A percentile compares a stretch with the other conserved stretches of the same genome.
phyloP scores from a whole-genome alignment of 2,329 filamentous ascomycete species.

The Onygenales sp. region DNA sequence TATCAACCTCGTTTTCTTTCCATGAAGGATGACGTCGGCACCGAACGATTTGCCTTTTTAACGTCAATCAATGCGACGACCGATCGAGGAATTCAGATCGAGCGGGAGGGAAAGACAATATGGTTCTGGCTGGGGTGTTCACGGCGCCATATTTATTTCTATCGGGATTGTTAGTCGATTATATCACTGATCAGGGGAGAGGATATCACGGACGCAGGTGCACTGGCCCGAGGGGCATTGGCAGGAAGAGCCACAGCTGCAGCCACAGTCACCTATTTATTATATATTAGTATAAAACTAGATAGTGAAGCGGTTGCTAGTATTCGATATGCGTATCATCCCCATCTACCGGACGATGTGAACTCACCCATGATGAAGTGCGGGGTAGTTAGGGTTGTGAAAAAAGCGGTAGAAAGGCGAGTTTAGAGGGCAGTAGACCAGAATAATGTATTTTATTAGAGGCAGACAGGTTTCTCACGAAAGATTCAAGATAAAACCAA shows the following conservation, averaged over 20 bases:
- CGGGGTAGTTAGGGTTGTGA: neutral
- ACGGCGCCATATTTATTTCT: neutral
- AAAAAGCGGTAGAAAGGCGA: neutral
- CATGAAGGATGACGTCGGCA: too few relatives aligned
- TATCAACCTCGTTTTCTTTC: too few relatives aligned
- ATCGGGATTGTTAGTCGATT: neutral
- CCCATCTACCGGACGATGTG: neutral
- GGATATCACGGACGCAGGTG: neutral
- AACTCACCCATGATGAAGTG: constrained; percentile 2
- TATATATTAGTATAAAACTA: neutral
- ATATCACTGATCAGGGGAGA: neutral
- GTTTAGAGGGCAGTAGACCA: too few relatives aligned
- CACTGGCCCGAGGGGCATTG: constrained; percentile 1
- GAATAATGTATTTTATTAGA: too few relatives aligned
- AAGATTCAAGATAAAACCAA: too few relatives aligned
- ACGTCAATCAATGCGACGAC: too few relatives aligned
- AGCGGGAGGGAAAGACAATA: neutral
- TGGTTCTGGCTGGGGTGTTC: neutral
- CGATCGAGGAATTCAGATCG: neutral
- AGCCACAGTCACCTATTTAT: constrained; percentile 4
- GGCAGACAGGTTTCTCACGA: too few relatives aligned
- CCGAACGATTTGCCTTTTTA: too few relatives aligned
- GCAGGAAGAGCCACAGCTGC: constrained; percentile 2
- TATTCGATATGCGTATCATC: neutral
- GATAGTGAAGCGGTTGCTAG: neutral